phyloP scores from a whole-genome alignment of 192 early-diverging fungal species.

The Rhizoclosmatium globosum region DNA sequence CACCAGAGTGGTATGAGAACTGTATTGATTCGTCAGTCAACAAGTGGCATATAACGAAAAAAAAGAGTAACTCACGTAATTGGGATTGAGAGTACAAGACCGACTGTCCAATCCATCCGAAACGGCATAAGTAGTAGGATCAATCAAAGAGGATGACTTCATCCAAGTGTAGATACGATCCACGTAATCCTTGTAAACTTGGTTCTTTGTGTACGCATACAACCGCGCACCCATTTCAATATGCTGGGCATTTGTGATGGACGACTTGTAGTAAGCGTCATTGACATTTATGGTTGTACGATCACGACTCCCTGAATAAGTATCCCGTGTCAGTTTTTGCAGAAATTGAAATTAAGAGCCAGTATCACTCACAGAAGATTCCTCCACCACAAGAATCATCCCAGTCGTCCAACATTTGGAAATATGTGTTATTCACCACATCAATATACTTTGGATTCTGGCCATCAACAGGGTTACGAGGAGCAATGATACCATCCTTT shows the following conservation, averaged over 20 bases:
- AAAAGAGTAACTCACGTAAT: neutral
- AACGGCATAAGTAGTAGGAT: constrained; percentile 3
- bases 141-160: constrained; percentile 14
- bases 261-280: constrained; percentile 48
- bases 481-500: constrained; percentile 20
- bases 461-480: neutral
- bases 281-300: neutral
- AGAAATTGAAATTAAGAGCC: neutral
- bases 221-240: constrained; percentile 50
- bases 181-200: constrained; percentile 38
- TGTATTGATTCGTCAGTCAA: neutral
- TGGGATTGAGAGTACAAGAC: neutral
- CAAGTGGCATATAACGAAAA: no score
- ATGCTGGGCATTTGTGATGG: constrained; percentile 54
- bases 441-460: constrained; percentile 27
- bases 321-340: neutral
- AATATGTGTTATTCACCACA: constrained; percentile 40
- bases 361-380: constrained; percentile 51
- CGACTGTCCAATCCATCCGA: constrained; percentile 19
- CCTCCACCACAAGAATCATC: constrained; percentile 55
- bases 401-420: constrained; percentile 51
- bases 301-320: neutral
- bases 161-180: constrained; percentile 50
- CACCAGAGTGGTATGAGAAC: constrained; percentile 36
- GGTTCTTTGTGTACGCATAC: constrained; percentile 35